Base-by-base conservation (phyloP, 441 rosid species). In the Euphorbia schlechtendalii region DNA sequence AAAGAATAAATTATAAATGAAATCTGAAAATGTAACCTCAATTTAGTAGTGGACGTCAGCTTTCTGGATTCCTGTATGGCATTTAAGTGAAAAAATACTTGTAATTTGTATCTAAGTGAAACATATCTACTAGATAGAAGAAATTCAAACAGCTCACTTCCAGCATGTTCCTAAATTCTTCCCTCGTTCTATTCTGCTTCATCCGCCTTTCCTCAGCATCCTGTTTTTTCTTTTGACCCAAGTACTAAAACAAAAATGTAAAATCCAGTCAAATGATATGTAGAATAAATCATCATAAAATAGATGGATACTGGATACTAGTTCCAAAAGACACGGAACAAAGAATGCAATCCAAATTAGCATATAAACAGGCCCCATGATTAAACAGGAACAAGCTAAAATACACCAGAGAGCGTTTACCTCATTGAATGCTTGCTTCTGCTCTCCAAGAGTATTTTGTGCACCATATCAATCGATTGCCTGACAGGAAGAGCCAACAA, bases 371-470 rank as follows among this genome's bases (percentile, higher is more conserved):
- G n/a, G n/a, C n/a, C n/a, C n/a, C n/a, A n/a, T n/a, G n/a, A n/a
- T n/a, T n/a, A n/a, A n/a, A n/a, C n/a, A n/a, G n/a, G n/a, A n/a
- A n/a, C n/a, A n/a, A n/a, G n/a, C n/a, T n/a, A n/a, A n/a, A n/a
- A n/a, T n/a, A n/a, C n/a, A n/a, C n/a, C 54, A 53, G 18, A n/a
- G n/a, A 17, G 49, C 60, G 54, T 63, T 76, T 79, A 93, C 99
- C 96, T 95, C 99, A 52, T 89, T 89, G 77, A 95, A 95, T 75
- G 98, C 89, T 81, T 91, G 99, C 82, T 95, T 91, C 75, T 92
- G 81, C 81, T 95, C 99, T 54, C 99, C 99, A 67, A 95, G 91
- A 10, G 97, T 95, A 82, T 78, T 91, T 67, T 91, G 69, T 61
- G 96, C 96, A 79, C 92, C 90, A 77, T 95, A 91, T 89, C 71